Percentiles rank a stretch among this genome's conserved stretches.
Conservation (phyloP, 441 rosid species). For the Flueggea neowawraea region DNA sequence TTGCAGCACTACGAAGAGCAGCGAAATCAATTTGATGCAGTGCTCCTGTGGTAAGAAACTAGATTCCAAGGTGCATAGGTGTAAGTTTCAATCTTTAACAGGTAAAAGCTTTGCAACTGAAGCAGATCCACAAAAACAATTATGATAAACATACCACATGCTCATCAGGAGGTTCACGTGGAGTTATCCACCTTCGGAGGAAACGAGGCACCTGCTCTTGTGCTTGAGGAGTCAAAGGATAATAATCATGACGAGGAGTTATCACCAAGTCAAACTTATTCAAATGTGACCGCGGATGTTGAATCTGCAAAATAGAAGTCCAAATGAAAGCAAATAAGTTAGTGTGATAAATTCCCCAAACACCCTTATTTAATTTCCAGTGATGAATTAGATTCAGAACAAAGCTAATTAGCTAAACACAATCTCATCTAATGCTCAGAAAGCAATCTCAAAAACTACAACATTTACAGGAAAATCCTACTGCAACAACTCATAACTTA, state of each 20-base stretch:
- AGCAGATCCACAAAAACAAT: background rate
- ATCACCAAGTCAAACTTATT: constrained; percentile 91
- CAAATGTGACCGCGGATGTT: too few relatives aligned
- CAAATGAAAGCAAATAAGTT: background rate
- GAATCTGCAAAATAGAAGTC: constrained; percentile 50
- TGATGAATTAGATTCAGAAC: too few relatives aligned
- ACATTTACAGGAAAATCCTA: too few relatives aligned
- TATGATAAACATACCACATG: constrained; percentile 58
- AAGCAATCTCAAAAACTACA: too few relatives aligned
- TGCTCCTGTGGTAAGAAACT: constrained; percentile 90
- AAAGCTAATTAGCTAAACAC: too few relatives aligned
- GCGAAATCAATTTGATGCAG: constrained; percentile 86
- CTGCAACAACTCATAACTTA: background rate
- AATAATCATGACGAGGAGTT: constrained; percentile 89
- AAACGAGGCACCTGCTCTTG: constrained; percentile 68
- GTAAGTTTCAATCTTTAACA: constrained; percentile 5
- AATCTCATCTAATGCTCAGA: too few relatives aligned
- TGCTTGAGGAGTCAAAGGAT: constrained; percentile 71
- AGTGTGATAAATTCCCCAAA: background rate
- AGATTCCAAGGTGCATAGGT: constrained; percentile 12
- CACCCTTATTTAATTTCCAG: background rate
- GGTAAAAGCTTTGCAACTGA: constrained; percentile 5
- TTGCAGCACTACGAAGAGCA: constrained; percentile 70
- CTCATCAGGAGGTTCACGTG: constrained; percentile 67
- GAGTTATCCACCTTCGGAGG: constrained; percentile 80